Percentiles rank a stretch among this genome's conserved stretches.
Conservation (phyloP, 176 grass and related monocot genomes). For the Secale cereale region DNA sequence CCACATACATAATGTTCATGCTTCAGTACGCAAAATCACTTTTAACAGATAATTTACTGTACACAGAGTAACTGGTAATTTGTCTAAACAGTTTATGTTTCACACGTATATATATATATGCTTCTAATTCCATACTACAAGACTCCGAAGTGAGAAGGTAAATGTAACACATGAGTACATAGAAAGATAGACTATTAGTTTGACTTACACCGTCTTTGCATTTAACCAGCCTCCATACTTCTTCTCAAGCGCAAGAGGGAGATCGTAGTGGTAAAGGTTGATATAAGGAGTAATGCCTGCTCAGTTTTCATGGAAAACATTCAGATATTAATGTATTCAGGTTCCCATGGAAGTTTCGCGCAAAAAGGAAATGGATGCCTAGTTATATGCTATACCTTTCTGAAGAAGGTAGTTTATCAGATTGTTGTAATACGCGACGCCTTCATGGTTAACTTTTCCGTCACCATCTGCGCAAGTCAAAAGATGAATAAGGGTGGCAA, state of each 20-base stretch:
- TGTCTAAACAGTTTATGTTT: background rate
- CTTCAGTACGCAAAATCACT: background rate
- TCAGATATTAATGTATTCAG: background rate
- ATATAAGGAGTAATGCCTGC: slow-evolving; percentile 56
- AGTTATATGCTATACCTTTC: background rate
- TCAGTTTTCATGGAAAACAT: slow-evolving; percentile 26
- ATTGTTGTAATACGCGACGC: background rate
- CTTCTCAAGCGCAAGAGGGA: slow-evolving; percentile 56
- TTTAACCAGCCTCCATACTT: slow-evolving; percentile 68
- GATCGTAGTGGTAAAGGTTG: slow-evolving; percentile 62
- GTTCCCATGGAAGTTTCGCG: slow-evolving; percentile 9
- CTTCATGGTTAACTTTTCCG: slow-evolving; percentile 56
- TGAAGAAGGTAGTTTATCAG: background rate
- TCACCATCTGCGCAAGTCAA: slow-evolving; percentile 40
- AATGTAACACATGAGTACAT: background rate
- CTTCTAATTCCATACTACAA: background rate
- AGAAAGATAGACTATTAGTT: background rate
- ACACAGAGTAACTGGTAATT: background rate
- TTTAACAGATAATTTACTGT: background rate
- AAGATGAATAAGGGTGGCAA: background rate
- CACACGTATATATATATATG: background rate
- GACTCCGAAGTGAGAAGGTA: background rate
- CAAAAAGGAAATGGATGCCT: background rate
- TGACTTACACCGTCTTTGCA: slow-evolving; percentile 52
- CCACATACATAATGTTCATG: background rate